Percentiles rank a stretch among this genome's conserved stretches.
phyloP scores from a whole-genome alignment of 2,329 filamentous ascomycete genomes.

The Myriosclerotinia scirpicola region DNA sequence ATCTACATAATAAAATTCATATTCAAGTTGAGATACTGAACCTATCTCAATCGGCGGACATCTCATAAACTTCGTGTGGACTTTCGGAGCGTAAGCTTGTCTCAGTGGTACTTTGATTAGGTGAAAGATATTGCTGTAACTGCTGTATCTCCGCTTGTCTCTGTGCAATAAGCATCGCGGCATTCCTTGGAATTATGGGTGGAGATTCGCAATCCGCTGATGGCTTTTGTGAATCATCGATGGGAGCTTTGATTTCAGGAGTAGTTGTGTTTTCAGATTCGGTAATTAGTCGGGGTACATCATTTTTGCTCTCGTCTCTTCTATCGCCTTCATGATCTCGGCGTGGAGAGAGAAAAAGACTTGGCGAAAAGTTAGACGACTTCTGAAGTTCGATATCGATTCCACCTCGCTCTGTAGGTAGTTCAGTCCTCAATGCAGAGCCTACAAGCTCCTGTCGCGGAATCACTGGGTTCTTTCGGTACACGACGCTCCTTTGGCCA shows the following conservation, averaged over 20 bases:
- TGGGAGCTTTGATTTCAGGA: neutral
- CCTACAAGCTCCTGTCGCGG: slow-evolving; percentile 9
- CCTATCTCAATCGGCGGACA: neutral
- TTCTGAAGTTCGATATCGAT: neutral
- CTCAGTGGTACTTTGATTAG: neutral
- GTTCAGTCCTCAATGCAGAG: neutral
- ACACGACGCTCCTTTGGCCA: neutral
- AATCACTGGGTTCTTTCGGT: neutral
- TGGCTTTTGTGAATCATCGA: neutral
- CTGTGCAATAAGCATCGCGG: neutral
- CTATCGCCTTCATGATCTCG: neutral
- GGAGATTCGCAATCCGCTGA: neutral
- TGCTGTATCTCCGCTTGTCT: slow-evolving; percentile 12
- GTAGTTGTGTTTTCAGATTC: neutral
- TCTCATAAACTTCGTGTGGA: neutral
- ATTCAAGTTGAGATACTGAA: too few species aligned
- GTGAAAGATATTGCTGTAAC: slow-evolving; percentile 6
- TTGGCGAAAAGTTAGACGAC: neutral
- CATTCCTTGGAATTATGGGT: neutral
- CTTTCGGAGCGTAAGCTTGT: neutral
- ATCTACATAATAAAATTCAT: neutral
- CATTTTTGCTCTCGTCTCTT: neutral
- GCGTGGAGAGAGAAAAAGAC: neutral
- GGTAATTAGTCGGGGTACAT: neutral
- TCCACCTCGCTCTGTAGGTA: neutral